Evolutionary conservation across 805 yeast genomes (phyloP).

Genomic region (Pichia cephalocereana): DNA sequence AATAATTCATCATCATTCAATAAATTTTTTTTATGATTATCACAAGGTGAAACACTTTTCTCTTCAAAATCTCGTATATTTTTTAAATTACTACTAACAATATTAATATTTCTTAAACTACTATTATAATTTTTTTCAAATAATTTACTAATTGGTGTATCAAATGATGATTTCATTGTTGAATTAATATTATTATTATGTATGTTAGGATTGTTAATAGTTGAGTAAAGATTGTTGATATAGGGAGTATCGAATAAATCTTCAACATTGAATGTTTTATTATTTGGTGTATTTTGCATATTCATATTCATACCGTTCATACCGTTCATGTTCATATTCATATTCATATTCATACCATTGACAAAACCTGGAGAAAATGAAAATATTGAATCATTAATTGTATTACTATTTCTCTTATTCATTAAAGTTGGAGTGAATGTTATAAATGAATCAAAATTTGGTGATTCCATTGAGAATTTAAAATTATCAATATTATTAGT

Average conservation of each 20-base stretch:
- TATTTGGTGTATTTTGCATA: constrained; percentile 3
- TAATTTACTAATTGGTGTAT: neutral
- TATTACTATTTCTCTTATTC: neutral
- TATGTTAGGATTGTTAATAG: constrained; percentile 1
- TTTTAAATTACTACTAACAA: too few species aligned
- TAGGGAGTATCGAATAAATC: constrained; percentile 10
- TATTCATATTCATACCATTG: neutral
- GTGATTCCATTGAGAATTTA: neutral
- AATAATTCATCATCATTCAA: neutral
- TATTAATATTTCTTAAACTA: too few species aligned
- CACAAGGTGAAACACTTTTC: neutral
- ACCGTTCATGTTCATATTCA: neutral
- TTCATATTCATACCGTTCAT: neutral
- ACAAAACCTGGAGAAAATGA: neutral
- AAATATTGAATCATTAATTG: neutral
- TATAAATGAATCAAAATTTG: constrained; percentile 7
- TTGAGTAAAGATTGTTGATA: constrained; percentile 7
- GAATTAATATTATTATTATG: too few species aligned
- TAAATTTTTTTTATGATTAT: neutral
- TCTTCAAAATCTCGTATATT: neutral
- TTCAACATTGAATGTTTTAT: constrained; percentile 4
- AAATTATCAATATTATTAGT: neutral
- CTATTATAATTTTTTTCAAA: neutral
- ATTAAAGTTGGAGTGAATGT: constrained; percentile 3
- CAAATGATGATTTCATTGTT: neutral